A percentile compares a stretch with the other conserved stretches of the same genome.
These are phyloP conservation scores for Lipomyces spencermartinsiae DNA, from an alignment of 805 yeast genomes.

Conservation along the genomic window DNA sequence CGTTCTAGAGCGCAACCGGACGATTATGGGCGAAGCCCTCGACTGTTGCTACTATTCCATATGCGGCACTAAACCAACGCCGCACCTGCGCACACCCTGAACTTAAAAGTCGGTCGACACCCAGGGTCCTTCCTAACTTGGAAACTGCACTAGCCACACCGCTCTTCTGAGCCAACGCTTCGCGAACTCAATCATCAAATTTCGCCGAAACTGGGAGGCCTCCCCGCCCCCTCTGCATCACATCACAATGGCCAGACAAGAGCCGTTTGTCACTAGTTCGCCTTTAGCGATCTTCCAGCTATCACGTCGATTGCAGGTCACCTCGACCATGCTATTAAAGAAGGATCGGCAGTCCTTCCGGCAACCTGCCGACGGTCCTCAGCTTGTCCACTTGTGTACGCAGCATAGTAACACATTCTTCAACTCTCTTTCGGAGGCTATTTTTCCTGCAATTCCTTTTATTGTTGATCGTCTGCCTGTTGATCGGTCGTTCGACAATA, in stretches of 20 bases:
- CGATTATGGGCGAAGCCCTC: no score
- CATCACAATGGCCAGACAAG: neutral
- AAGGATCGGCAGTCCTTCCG: neutral
- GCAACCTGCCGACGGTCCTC: neutral
- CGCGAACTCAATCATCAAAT: neutral
- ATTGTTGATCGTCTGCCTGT: neutral
- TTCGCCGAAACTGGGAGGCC: neutral
- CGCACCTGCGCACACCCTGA: no score
- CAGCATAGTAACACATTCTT: no score
- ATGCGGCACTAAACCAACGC: neutral
- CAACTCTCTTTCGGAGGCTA: neutral
- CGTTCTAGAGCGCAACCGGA: neutral
- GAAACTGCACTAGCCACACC: neutral
- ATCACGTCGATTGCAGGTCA: neutral
- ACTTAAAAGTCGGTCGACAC: no score
- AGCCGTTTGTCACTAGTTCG: neutral
- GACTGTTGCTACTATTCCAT: neutral
- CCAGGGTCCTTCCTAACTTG: constrained; percentile 7
- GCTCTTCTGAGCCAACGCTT: neutral
- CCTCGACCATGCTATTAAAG: neutral
- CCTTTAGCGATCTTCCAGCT: neutral
- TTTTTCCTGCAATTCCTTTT: neutral
- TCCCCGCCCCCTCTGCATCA: neutral
- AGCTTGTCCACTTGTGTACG: no score
- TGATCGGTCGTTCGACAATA: neutral